A percentile compares a stretch with the other conserved stretches of the same genome.
These are phyloP conservation scores for Lactifluus hygrophoroides DNA, from an alignment of 768 basidiomycete species.

Conservation along the genomic window DNA sequence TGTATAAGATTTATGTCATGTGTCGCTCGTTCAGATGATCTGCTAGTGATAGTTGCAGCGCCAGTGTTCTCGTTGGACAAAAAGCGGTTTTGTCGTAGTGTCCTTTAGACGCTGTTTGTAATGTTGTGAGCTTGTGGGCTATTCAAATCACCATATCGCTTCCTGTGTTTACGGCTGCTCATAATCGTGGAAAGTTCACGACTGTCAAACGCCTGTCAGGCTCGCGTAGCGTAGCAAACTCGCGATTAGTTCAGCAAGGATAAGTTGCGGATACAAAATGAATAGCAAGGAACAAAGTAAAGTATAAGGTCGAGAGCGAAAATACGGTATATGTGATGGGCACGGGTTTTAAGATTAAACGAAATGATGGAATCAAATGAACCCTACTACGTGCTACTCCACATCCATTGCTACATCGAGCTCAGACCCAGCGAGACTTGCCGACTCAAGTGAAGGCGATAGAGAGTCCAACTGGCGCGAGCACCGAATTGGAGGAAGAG, in stretches of 20 bases:
- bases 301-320: not conserved
- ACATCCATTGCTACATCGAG: constrained; percentile 16
- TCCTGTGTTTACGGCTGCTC: not conserved
- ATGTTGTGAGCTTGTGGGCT: not conserved
- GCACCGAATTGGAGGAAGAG: not conserved
- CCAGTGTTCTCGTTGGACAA: not conserved
- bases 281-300: not conserved
- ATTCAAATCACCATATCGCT: not conserved
- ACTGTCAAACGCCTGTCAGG: no score
- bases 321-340: not conserved
- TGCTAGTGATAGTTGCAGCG: not conserved
- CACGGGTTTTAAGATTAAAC: not conserved
- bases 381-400: not conserved
- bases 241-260: no score
- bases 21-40: not conserved
- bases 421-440: not conserved
- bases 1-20: not conserved
- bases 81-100: not conserved
- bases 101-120: constrained; percentile 1
- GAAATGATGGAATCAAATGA: not conserved
- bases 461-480: not conserved
- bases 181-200: no score
- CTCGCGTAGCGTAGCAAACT: not conserved
- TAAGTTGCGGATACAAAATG: not conserved
- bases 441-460: not conserved